These are phyloP conservation scores for Pythium apleroticum DNA, from an alignment of 352 stramenopile genomes.

Conservation along the genomic window DNA sequence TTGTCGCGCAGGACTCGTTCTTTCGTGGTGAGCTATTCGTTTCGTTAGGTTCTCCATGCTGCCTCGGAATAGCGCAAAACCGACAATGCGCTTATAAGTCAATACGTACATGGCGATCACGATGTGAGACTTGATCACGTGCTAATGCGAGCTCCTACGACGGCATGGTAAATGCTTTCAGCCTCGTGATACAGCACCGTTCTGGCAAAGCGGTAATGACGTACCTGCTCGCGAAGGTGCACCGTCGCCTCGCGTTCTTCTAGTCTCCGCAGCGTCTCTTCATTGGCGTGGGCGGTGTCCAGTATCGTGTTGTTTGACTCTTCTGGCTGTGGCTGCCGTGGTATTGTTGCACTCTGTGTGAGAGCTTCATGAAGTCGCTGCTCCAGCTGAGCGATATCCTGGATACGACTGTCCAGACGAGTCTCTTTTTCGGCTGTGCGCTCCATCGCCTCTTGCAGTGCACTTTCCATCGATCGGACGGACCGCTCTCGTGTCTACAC, in stretches of 20 bases:
- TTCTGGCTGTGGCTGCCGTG: neutral
- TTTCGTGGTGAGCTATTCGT: conserved; percentile 39
- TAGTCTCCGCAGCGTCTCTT: neutral
- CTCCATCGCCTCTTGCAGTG: conserved; percentile 36
- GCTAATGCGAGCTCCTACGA: conserved; percentile 24
- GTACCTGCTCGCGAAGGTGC: conserved; percentile 35
- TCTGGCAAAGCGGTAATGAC: too few species aligned
- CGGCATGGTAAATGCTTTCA: neutral
- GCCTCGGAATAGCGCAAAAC: too few species aligned
- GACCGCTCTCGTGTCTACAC: conserved; percentile 36
- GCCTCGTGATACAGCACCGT: neutral
- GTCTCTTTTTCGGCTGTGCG: conserved; percentile 36
- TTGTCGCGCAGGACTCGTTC: conserved; percentile 51
- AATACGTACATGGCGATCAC: conserved; percentile 34
- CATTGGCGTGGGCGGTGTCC: neutral
- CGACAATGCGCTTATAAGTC: too few species aligned
- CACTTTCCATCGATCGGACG: conserved; percentile 32
- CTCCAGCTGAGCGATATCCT: conserved; percentile 45
- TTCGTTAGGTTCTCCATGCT: too few species aligned
- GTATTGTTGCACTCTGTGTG: neutral
- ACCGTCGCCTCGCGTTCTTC: conserved; percentile 32
- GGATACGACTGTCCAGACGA: conserved; percentile 36
- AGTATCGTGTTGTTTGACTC: neutral
- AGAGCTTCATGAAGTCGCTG: conserved; percentile 45
- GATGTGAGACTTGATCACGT: conserved; percentile 23